Percentiles rank a stretch among this genome's conserved stretches.
phyloP scores from a whole-genome alignment of 768 basidiomycete species.

The Lactifluus pinguis region DNA sequence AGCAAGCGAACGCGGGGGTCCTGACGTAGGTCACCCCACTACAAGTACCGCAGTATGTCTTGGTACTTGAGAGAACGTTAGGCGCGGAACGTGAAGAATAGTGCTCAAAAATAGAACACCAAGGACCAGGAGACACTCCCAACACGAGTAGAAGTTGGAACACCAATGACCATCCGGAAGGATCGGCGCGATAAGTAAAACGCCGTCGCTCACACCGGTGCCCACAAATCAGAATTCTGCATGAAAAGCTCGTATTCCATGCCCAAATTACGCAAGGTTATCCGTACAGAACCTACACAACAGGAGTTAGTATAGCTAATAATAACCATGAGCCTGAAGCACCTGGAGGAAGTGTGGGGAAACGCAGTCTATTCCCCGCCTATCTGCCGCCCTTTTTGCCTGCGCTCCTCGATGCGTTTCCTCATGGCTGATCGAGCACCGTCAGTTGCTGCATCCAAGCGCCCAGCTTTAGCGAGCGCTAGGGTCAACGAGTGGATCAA shows the following conservation, averaged over 20 bases:
- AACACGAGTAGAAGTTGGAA: not conserved
- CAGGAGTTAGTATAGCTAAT: not conserved
- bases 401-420: slow-evolving; percentile 34
- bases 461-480: slow-evolving; percentile 63
- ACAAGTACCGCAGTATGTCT: not conserved
- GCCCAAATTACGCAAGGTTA: slow-evolving; percentile 8
- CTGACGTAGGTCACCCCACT: not conserved
- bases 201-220: not conserved
- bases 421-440: slow-evolving; percentile 37
- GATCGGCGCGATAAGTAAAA: not conserved
- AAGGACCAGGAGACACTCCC: not conserved
- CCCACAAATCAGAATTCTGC: slow-evolving; percentile 4
- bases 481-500: slow-evolving; percentile 65
- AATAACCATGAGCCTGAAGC: not conserved
- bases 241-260: slow-evolving; percentile 2
- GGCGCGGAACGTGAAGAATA: not conserved
- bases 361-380: slow-evolving; percentile 30
- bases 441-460: slow-evolving; percentile 43
- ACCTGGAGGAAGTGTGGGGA: not conserved
- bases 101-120: not conserved
- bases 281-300: not conserved
- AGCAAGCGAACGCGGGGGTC: not conserved
- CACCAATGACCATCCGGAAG: not conserved
- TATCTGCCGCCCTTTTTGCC: slow-evolving; percentile 34
- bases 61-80: not conserved